A percentile compares a stretch with the other conserved stretches of the same genome.
Conservation (phyloP, 2,329 filamentous ascomycete genomes). For the Pseudogymnoascus sp. region DNA sequence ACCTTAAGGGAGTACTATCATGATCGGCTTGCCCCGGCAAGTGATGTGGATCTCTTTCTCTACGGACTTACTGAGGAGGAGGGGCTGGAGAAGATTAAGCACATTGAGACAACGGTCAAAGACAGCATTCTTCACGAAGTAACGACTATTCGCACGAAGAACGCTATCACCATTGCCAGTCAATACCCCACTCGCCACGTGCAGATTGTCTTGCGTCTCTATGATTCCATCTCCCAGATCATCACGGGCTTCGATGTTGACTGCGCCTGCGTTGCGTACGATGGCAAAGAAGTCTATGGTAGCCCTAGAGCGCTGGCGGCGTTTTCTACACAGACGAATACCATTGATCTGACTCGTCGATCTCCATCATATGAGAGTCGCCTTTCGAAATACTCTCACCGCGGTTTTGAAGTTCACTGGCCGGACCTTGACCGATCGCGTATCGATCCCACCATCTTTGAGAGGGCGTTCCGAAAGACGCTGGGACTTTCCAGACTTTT, state of each 20-base stretch:
- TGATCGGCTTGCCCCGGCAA: constrained; percentile 71
- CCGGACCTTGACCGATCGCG: constrained; percentile 64
- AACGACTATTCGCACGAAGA: constrained; percentile 77
- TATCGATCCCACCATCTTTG: constrained; percentile 80
- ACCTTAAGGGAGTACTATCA: constrained; percentile 69
- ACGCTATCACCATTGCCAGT: constrained; percentile 77
- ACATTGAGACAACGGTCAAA: constrained; percentile 68
- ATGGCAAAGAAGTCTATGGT: constrained; percentile 72
- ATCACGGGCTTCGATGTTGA: constrained; percentile 85
- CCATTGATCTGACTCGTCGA: constrained; percentile 68
- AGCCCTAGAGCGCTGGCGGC: constrained; percentile 70
- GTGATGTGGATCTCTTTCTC: constrained; percentile 80
- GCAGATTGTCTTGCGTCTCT: constrained; percentile 76
- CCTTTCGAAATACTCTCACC: constrained; percentile 75
- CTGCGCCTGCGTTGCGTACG: constrained; percentile 72
- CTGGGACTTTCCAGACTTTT: constrained; percentile 72
- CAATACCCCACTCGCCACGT: constrained; percentile 79
- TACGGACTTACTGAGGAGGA: constrained; percentile 72
- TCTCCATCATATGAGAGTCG: constrained; percentile 85
- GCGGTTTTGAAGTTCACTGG: constrained; percentile 82
- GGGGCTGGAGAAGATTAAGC: constrained; percentile 74
- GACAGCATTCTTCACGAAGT: constrained; percentile 77
- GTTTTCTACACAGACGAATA: constrained; percentile 76
- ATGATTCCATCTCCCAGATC: constrained; percentile 77
- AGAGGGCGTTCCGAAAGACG: constrained; percentile 69